Evolutionary conservation across 148 eudicot genomes (phyloP).

Genomic region (Rhododendron griersonianum): DNA sequence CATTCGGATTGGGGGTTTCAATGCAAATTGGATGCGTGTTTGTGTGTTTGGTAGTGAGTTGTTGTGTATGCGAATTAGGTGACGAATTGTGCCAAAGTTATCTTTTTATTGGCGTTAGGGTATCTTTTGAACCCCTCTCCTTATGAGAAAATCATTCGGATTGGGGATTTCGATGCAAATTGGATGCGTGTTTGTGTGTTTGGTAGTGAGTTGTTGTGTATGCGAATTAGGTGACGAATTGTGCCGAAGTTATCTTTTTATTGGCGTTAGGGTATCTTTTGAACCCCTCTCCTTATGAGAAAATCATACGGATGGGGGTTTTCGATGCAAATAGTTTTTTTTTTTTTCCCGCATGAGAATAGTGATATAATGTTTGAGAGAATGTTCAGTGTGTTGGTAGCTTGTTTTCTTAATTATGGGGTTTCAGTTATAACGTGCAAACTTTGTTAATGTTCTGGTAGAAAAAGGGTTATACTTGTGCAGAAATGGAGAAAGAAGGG

Average conservation of each 20-base stretch:
- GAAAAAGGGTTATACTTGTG: background rate
- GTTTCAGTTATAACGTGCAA: background rate
- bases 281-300: background rate
- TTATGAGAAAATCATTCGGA: background rate
- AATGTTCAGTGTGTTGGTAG: background rate
- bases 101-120: background rate
- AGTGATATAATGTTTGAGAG: background rate
- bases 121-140: background rate
- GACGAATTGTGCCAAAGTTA: background rate
- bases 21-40: background rate
- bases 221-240: background rate
- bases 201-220: background rate
- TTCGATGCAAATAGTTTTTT: background rate
- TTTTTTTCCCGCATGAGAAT: background rate
- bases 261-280: background rate
- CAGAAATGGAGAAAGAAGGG: background rate
- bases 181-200: background rate
- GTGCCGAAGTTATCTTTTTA: background rate
- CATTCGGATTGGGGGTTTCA: background rate
- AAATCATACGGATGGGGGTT: background rate
- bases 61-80: background rate
- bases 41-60: background rate
- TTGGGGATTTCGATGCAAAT: background rate
- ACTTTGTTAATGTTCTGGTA: background rate
- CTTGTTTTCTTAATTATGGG: background rate